Conservation (phyloP, 2,329 filamentous ascomycete genomes). For the Thelonectria discophora region DNA sequence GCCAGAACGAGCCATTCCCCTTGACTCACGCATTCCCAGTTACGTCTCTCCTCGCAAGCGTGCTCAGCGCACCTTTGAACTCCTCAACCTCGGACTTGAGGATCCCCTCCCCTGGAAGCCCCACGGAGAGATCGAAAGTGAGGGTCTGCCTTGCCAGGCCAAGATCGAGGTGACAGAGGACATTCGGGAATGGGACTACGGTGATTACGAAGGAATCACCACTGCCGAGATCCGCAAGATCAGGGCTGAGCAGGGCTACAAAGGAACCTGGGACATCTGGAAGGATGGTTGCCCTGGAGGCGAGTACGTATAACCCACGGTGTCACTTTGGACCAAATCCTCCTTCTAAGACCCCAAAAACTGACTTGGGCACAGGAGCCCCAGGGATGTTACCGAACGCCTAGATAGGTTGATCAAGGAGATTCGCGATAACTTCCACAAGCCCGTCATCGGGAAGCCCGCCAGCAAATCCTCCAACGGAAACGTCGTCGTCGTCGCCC, state of each 20-base stretch:
- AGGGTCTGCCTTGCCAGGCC: constrained; percentile 62
- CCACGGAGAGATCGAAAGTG: constrained; percentile 51
- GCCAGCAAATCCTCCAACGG: constrained; percentile 50
- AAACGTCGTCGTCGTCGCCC: constrained; percentile 74
- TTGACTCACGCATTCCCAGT: constrained; percentile 48
- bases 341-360: not conserved
- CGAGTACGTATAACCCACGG: constrained; percentile 68
- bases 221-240: constrained; percentile 71
- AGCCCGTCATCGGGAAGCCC: constrained; percentile 65
- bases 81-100: constrained; percentile 78
- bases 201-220: constrained; percentile 84
- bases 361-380: constrained; percentile 60
- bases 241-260: constrained; percentile 65
- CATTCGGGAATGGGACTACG: constrained; percentile 89
- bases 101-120: constrained; percentile 75
- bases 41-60: constrained; percentile 89
- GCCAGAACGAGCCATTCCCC: not conserved
- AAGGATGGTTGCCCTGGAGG: constrained; percentile 85
- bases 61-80: constrained; percentile 88
- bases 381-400: constrained; percentile 75
- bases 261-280: constrained; percentile 83
- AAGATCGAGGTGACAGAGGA: constrained; percentile 73
- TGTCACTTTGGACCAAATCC: constrained; percentile 19
- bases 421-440: constrained; percentile 73
- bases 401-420: constrained; percentile 80